Conservation (phyloP, 176 grass and related monocot species). For the Musa acuminata region DNA sequence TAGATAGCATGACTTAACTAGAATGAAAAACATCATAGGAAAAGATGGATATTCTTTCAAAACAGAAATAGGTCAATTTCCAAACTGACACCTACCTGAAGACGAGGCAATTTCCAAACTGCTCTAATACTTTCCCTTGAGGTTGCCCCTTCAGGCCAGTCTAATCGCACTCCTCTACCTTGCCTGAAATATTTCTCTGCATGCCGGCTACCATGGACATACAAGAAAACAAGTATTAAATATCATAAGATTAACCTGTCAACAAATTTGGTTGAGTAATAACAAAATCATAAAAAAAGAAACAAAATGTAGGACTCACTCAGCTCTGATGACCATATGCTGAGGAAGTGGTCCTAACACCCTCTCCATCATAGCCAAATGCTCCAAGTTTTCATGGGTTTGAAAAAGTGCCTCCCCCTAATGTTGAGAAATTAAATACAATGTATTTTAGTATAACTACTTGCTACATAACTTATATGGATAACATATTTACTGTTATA, state of each 20-base stretch:
- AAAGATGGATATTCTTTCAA: not conserved
- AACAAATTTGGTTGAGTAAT: not conserved
- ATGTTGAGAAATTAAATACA: slow-evolving; percentile 20
- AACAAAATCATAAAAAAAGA: not conserved
- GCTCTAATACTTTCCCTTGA: slow-evolving; percentile 87
- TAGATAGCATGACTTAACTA: not conserved
- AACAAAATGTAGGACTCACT: slow-evolving; percentile 38
- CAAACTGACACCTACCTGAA: slow-evolving; percentile 48
- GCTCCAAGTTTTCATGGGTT: slow-evolving; percentile 98
- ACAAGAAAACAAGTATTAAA: not conserved
- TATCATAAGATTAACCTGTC: not conserved
- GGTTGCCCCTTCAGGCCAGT: slow-evolving; percentile 87
- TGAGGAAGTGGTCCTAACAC: slow-evolving; percentile 79
- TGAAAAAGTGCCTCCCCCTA: slow-evolving; percentile 93
- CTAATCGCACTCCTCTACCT: slow-evolving; percentile 46
- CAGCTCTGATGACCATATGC: slow-evolving; percentile 77
- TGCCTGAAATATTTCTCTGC: slow-evolving; percentile 87
- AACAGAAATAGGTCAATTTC: not conserved
- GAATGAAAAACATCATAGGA: not conserved
- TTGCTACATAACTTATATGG: too few relatives aligned
- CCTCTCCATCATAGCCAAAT: slow-evolving; percentile 97
- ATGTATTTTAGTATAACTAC: too few relatives aligned
- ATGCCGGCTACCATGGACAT: slow-evolving; percentile 42
- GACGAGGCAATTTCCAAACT: slow-evolving; percentile 86
- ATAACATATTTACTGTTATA: too few relatives aligned